A percentile compares a stretch with the other conserved stretches of the same genome.
phyloP scores from a whole-genome alignment of 805 yeast species.

The Lipomyces yamadae region DNA sequence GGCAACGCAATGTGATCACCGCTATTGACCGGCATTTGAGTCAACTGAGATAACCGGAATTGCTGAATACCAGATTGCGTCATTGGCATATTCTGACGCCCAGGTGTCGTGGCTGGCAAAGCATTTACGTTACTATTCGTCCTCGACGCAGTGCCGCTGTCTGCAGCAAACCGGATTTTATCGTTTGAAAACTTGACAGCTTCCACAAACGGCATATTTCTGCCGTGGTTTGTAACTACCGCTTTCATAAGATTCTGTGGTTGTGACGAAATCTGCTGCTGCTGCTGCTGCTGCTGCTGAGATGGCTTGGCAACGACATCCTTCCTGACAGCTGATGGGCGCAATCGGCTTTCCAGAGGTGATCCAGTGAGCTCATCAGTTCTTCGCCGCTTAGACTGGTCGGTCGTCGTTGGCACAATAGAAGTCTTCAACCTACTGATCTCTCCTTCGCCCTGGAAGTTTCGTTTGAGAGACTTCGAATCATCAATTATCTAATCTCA shows the following conservation, averaged over 20 bases:
- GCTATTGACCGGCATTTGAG: slow-evolving; percentile 24
- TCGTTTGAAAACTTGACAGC: slow-evolving; percentile 47
- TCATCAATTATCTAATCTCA: not conserved
- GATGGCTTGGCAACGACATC: slow-evolving; percentile 4
- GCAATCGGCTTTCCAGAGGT: slow-evolving; percentile 22
- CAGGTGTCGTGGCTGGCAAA: slow-evolving; percentile 21
- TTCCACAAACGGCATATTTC: slow-evolving; percentile 42
- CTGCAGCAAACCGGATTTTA: slow-evolving; percentile 41
- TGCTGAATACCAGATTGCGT: slow-evolving; percentile 7
- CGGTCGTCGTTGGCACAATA: slow-evolving; percentile 13
- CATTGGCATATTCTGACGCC: slow-evolving; percentile 14
- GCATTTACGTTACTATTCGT: slow-evolving; percentile 11
- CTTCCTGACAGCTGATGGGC: slow-evolving; percentile 21
- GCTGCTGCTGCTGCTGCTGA: not conserved
- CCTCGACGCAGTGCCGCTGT: slow-evolving; percentile 14
- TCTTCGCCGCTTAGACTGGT: slow-evolving; percentile 33
- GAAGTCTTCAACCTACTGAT: slow-evolving; percentile 9
- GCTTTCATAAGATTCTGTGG: slow-evolving; percentile 28
- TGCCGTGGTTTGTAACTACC: slow-evolving; percentile 19
- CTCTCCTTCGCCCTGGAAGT: slow-evolving; percentile 22
- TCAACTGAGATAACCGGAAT: slow-evolving; percentile 25
- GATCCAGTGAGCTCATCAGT: slow-evolving; percentile 30
- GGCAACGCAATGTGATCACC: slow-evolving; percentile 41
- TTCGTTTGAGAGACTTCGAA: slow-evolving; percentile 26
- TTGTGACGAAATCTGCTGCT: slow-evolving; percentile 6